These are phyloP conservation scores for Tulasnella sp. DNA, from an alignment of 768 basidiomycete species.

Conservation along the genomic window DNA sequence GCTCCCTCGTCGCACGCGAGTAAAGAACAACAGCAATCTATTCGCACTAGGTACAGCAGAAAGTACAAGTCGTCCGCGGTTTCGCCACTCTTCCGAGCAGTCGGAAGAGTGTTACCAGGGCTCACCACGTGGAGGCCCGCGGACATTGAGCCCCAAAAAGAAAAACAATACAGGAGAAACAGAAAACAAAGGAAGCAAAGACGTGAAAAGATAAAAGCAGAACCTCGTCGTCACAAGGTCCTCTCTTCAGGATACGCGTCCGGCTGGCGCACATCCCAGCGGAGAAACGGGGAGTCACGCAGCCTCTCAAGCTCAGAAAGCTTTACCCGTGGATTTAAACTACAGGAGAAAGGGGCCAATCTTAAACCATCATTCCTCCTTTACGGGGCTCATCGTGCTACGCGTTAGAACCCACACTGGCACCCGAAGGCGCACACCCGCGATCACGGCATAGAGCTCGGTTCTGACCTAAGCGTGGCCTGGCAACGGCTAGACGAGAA, in stretches of 20 bases:
- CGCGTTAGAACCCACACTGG: background rate
- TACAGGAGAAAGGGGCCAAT: background rate
- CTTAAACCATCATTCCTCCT: background rate
- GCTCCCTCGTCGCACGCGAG: background rate
- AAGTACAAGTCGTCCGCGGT: background rate
- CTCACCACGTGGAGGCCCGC: slow-evolving; percentile 8
- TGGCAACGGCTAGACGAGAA: background rate
- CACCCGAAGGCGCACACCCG: background rate
- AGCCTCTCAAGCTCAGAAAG: background rate
- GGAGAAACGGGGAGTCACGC: background rate
- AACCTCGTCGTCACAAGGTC: background rate
- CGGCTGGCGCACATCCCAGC: background rate
- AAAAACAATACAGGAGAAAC: background rate
- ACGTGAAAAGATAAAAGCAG: background rate
- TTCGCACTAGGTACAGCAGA: no score
- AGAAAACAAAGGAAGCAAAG: background rate
- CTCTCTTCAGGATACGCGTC: background rate
- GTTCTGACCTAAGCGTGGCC: background rate
- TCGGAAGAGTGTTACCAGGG: background rate
- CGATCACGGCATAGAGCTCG: background rate
- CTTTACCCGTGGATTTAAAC: background rate
- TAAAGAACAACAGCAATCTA: no score
- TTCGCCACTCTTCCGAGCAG: background rate
- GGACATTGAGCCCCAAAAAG: background rate
- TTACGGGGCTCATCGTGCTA: background rate